Base-by-base conservation (phyloP, 306 rosid genomes). In the Quercus berberidifolia region DNA sequence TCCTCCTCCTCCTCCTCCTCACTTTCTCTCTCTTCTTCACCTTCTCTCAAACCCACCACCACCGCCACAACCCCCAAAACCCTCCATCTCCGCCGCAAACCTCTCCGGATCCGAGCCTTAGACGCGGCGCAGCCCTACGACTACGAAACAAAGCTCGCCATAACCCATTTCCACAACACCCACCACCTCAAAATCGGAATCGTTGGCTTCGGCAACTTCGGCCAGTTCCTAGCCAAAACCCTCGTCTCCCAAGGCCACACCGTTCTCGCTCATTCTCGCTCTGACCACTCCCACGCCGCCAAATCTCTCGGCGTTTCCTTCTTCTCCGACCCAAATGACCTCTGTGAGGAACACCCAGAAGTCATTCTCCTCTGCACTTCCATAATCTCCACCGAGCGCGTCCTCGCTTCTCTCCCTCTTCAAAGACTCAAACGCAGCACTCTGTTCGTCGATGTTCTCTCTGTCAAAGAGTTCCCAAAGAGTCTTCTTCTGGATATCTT, bases 281-380 rank as follows among this genome's bases (percentile, higher is more conserved):
- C 91, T 28, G 90, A 94, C 59, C 20, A 89, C 79, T 68, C 92
- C 71, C 26, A 28, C 21, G 6, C 57, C 55, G 97, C 98, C 19
- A 65, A 64, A 1, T 7, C 33, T 5, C 80, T 91, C 63, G 94
- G 92, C 26, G 91, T 92, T 5, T 55, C 74, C 3, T 94, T 91
- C 70, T 94, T 87, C 78, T 18, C 19, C 0, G 82, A 94, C 77
- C 79, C 95, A 1, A 79, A 94, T 51, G 98, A 91, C 79, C 92
- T 94, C 69, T 90, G 92, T 71, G 98, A 94, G 46, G 90, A 94
- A 52, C 97, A 94, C 67, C 97, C 98, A 0, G 92, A 94, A 30
- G 94, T 94, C 1, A 82, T 92, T 55, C 52, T 94, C 30, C 92
- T 92, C 26, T 94, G 94, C 17, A 84, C 91, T 31, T 94, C 97